These are phyloP conservation scores for Starmerella apis DNA, from an alignment of 805 yeast species.

Conservation along the genomic window DNA sequence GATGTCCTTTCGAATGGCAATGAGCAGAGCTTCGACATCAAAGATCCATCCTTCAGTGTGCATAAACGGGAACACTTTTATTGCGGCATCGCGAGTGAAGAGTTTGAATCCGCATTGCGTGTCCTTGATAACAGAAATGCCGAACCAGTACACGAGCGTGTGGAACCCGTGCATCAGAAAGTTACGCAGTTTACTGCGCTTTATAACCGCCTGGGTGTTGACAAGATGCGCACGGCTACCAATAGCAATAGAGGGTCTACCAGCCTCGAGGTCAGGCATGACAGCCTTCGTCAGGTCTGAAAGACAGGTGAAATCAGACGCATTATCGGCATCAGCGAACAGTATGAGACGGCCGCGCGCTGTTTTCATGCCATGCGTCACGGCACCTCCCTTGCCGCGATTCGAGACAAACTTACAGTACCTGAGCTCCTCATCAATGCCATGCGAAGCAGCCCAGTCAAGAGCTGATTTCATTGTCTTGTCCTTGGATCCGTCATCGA, in stretches of 20 bases:
- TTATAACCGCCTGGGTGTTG: slow-evolving; percentile 90
- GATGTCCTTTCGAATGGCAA: slow-evolving; percentile 63
- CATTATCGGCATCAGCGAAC: slow-evolving; percentile 98
- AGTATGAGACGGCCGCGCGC: slow-evolving; percentile 61
- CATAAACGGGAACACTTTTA: slow-evolving; percentile 68
- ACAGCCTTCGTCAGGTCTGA: slow-evolving; percentile 40
- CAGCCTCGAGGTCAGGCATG: slow-evolving; percentile 1
- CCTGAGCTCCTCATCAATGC: slow-evolving; percentile 53
- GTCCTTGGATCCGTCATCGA: slow-evolving; percentile 88
- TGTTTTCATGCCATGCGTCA: slow-evolving; percentile 77
- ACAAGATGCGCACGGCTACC: slow-evolving; percentile 98
- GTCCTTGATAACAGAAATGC: slow-evolving; percentile 75
- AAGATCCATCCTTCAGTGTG: slow-evolving; percentile 98
- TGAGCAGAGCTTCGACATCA: slow-evolving; percentile 81
- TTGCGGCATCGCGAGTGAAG: slow-evolving; percentile 62
- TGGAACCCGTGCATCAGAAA: slow-evolving; percentile 89
- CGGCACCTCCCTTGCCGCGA: slow-evolving; percentile 96
- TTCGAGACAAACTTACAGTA: slow-evolving; percentile 62
- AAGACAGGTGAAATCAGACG: slow-evolving; percentile 69
- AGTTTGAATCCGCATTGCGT: slow-evolving; percentile 97
- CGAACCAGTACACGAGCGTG: slow-evolving; percentile 73
- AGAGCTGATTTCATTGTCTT: slow-evolving; percentile 67
- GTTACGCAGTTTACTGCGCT: slow-evolving; percentile 77
- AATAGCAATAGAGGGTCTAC: slow-evolving; percentile 54
- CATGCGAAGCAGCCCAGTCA: slow-evolving; percentile 40